These are phyloP conservation scores for Pleurostoma richardsiae DNA, from an alignment of 2,329 filamentous ascomycete species.

Conservation along the genomic window DNA sequence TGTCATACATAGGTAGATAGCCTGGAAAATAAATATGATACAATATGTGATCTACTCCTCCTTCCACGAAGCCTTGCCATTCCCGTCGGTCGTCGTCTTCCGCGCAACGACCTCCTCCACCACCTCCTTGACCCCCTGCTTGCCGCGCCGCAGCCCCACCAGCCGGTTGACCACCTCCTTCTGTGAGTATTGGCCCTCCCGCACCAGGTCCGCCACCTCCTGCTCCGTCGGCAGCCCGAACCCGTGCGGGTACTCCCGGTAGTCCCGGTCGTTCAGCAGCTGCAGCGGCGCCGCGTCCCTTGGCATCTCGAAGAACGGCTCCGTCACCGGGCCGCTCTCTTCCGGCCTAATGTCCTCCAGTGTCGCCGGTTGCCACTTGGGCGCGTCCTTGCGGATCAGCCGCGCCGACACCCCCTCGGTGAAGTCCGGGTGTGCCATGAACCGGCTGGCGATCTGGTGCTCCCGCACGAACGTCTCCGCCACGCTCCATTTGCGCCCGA, in stretches of 20 bases:
- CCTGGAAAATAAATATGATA: no score
- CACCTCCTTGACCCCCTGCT: conserved; percentile 65
- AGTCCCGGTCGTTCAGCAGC: conserved; percentile 61
- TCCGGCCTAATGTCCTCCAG: conserved; percentile 60
- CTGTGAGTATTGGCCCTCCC: conserved; percentile 30
- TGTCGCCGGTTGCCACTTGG: conserved; percentile 71
- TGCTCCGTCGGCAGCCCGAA: conserved; percentile 71
- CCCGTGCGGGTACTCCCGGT: conserved; percentile 67
- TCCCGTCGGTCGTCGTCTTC: conserved; percentile 39
- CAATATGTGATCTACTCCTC: conserved; percentile 2
- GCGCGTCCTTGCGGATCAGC: conserved; percentile 63
- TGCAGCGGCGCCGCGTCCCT: conserved; percentile 40
- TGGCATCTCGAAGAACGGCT: conserved; percentile 63
- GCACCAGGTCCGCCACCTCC: conserved; percentile 45
- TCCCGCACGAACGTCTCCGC: conserved; percentile 80
- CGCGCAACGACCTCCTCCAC: conserved; percentile 63
- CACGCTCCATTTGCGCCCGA: conserved; percentile 74
- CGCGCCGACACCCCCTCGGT: conserved; percentile 82
- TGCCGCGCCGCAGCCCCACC: conserved; percentile 50
- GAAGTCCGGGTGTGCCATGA: conserved; percentile 92
- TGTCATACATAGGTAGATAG: no score
- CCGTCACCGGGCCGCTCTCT: conserved; percentile 43
- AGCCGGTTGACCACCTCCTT: conserved; percentile 61
- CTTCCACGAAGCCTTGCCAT: conserved; percentile 22
- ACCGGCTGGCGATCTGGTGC: conserved; percentile 75